These are phyloP conservation scores for Verticillium longisporum DNA, from an alignment of 2,329 filamentous ascomycete genomes.

Conservation along the genomic window DNA sequence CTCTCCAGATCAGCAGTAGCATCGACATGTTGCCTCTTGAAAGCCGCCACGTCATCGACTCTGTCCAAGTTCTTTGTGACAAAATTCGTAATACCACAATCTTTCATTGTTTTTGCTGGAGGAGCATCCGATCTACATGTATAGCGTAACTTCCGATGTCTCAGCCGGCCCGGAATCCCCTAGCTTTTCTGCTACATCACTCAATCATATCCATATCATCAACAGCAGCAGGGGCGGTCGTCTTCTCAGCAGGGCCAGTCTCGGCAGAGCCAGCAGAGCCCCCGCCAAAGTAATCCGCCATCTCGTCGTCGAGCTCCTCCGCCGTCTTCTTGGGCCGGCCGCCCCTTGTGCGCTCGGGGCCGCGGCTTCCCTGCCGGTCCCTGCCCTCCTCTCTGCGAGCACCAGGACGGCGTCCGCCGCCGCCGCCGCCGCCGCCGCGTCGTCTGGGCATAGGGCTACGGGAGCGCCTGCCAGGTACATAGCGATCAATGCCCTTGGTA, in stretches of 20 bases:
- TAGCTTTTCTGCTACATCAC: constrained; percentile 22
- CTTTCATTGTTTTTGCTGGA: not conserved
- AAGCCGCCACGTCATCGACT: too few relatives aligned
- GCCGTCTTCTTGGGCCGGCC: constrained; percentile 75
- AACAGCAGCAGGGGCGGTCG: constrained; percentile 19
- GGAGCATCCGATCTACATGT: not conserved
- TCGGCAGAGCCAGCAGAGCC: constrained; percentile 26
- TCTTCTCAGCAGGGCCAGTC: constrained; percentile 9
- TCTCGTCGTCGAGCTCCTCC: constrained; percentile 90
- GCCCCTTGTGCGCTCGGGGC: constrained; percentile 29
- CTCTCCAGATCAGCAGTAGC: too few relatives aligned
- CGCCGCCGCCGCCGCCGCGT: constrained; percentile 31
- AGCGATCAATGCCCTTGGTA: constrained; percentile 69
- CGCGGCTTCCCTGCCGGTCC: constrained; percentile 26
- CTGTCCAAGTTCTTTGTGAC: too few relatives aligned
- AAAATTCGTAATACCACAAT: not conserved
- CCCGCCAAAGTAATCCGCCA: constrained; percentile 82
- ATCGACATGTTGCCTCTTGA: too few relatives aligned
- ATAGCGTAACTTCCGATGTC: not conserved
- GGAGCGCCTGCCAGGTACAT: constrained; percentile 58
- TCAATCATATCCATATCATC: constrained; percentile 70
- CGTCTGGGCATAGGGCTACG: constrained; percentile 53
- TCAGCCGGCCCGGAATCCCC: not conserved
- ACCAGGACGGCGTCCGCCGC: constrained; percentile 42
- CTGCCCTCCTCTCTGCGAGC: constrained; percentile 35